These are phyloP conservation scores for Acacia acuminata DNA, from an alignment of 306 rosid genomes.

Conservation along the genomic window DNA sequence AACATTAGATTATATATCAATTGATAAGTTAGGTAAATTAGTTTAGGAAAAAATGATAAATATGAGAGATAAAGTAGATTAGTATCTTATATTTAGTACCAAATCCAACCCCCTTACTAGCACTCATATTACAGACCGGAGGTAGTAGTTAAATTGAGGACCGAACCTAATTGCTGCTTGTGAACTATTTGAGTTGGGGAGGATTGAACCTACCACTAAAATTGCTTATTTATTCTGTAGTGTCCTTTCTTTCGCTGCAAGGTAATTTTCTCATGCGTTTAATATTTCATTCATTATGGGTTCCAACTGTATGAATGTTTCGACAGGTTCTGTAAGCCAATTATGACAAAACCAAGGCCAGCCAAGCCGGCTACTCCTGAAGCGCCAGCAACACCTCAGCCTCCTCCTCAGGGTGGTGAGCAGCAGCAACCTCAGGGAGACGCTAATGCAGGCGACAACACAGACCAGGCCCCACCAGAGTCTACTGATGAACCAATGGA, in stretches of 20 bases:
- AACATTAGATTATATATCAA: background rate
- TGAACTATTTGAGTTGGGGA: background rate
- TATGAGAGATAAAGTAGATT: background rate
- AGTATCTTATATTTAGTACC: too few relatives aligned
- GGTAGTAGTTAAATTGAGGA: background rate
- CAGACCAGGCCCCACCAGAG: conserved; percentile 49
- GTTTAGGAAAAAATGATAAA: background rate
- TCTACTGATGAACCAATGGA: conserved; percentile 84
- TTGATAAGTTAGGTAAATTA: background rate
- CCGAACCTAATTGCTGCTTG: background rate
- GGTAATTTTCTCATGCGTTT: background rate
- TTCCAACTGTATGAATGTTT: background rate
- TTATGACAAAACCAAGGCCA: conserved; percentile 88
- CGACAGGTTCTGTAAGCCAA: conserved; percentile 74
- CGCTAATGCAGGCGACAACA: conserved; percentile 42
- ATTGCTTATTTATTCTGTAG: background rate
- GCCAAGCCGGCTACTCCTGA: conserved; percentile 70
- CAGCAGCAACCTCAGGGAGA: conserved; percentile 35
- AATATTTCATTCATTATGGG: background rate
- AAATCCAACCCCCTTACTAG: too few relatives aligned
- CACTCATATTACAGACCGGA: background rate
- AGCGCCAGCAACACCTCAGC: conserved; percentile 53
- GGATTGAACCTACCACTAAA: background rate
- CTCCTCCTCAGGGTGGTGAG: conserved; percentile 53
- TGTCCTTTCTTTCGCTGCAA: background rate